Conservation (phyloP, 495 filamentous ascomycete species). For the Penicillium cosmopolitanum region DNA sequence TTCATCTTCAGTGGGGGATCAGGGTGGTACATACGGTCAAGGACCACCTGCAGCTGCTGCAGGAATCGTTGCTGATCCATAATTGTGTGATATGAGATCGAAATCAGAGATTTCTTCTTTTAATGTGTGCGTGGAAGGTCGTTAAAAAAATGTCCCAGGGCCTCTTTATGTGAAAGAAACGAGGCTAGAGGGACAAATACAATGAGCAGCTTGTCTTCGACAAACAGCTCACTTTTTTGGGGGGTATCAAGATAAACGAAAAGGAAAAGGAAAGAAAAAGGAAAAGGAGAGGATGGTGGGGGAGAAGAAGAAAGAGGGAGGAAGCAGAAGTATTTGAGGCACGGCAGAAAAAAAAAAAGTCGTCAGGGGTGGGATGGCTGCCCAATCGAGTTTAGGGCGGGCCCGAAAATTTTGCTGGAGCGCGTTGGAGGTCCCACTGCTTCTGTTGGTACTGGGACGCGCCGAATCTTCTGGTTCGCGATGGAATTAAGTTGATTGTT, state of each 20-base stretch:
- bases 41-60: slow-evolving; percentile 73
- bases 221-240: slow-evolving; percentile 36
- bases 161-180: slow-evolving; percentile 15
- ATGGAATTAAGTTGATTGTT: neutral
- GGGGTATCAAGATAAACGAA: slow-evolving; percentile 43
- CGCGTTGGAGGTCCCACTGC: neutral
- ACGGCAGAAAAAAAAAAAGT: slow-evolving; percentile 31
- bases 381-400: slow-evolving; percentile 25
- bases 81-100: slow-evolving; percentile 19
- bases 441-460: neutral
- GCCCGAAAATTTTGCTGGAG: slow-evolving; percentile 4
- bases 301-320: slow-evolving; percentile 25
- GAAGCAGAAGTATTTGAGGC: slow-evolving; percentile 27
- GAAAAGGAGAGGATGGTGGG: slow-evolving; percentile 25
- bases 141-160: slow-evolving; percentile 30
- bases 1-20: neutral
- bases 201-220: slow-evolving; percentile 41
- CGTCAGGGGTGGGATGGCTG: slow-evolving; percentile 20
- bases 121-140: neutral
- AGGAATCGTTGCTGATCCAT: slow-evolving; percentile 79
- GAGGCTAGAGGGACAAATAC: slow-evolving; percentile 20
- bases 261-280: slow-evolving; percentile 26
- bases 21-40: slow-evolving; percentile 64
- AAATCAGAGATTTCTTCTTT: slow-evolving; percentile 7
- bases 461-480: neutral